Evolutionary conservation across 257 asterid genomes (phyloP).

Genomic region (Orobanche coerulescens): DNA sequence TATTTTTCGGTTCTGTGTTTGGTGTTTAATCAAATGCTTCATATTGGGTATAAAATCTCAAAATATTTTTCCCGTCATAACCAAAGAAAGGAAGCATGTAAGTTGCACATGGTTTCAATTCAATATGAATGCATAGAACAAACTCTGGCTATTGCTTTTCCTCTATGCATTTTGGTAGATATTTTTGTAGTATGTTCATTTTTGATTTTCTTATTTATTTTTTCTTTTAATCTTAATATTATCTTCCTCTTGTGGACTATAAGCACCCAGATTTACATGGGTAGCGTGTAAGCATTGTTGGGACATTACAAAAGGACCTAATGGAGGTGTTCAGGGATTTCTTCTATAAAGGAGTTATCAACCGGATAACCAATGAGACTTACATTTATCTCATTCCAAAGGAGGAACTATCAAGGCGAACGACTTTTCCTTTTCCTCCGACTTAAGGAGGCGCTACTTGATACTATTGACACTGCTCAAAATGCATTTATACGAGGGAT

Average conservation of each 20-base stretch:
- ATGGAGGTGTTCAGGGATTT: too few species aligned
- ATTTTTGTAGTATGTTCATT: constrained; percentile 10
- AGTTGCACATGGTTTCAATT: constrained; percentile 3
- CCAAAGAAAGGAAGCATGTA: not conserved
- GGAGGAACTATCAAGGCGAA: too few species aligned
- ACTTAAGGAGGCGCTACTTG: too few species aligned
- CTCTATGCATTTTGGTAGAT: constrained; percentile 8
- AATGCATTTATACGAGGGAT: too few species aligned
- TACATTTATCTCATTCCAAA: too few species aligned
- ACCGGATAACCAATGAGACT: too few species aligned
- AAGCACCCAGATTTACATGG: not conserved
- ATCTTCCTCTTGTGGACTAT: not conserved
- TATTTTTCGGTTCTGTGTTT: not conserved
- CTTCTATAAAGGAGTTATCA: too few species aligned
- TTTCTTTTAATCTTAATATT: not conserved
- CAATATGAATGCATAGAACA: not conserved
- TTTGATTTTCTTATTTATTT: not conserved
- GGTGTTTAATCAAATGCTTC: constrained; percentile 7
- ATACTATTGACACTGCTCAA: too few species aligned
- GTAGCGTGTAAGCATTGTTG: too few species aligned
- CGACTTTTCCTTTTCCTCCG: too few species aligned
- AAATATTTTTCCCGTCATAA: not conserved
- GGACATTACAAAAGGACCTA: too few species aligned
- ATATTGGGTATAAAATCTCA: not conserved
- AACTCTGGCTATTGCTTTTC: constrained; percentile 1